Evolutionary conservation across 805 yeast genomes (phyloP).

Genomic region (Blastobotrys terrestris): DNA sequence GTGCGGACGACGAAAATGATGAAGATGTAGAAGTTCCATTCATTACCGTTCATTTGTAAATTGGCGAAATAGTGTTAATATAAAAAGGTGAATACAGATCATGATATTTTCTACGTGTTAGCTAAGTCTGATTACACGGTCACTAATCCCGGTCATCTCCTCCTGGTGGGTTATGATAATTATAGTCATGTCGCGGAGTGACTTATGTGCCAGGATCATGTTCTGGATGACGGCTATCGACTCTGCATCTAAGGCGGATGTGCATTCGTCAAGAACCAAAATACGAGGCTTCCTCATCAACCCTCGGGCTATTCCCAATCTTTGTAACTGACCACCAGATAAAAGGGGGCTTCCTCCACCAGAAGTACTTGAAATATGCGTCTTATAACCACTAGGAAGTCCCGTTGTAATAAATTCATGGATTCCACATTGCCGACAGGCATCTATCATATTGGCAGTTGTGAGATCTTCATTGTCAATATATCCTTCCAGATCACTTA

Average conservation of each 20-base stretch:
- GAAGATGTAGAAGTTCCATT: slow-evolving; percentile 96
- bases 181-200: slow-evolving; percentile 38
- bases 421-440: slow-evolving; percentile 43
- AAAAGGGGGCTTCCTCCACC: slow-evolving; percentile 34
- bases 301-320: slow-evolving; percentile 81
- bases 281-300: slow-evolving; percentile 61
- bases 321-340: slow-evolving; percentile 89
- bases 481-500: background rate
- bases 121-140: slow-evolving; percentile 35
- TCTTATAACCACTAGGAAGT: slow-evolving; percentile 53
- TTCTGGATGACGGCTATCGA: slow-evolving; percentile 47
- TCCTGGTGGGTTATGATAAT: slow-evolving; percentile 70
- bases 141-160: slow-evolving; percentile 57
- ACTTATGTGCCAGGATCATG: slow-evolving; percentile 38
- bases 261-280: slow-evolving; percentile 74
- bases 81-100: background rate
- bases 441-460: slow-evolving; percentile 25
- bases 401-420: slow-evolving; percentile 43
- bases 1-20: slow-evolving; percentile 86
- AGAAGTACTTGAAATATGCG: slow-evolving; percentile 48
- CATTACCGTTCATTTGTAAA: slow-evolving; percentile 52
- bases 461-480: slow-evolving; percentile 11
- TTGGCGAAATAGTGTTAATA: background rate
- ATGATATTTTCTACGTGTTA: background rate
- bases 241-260: slow-evolving; percentile 74